Evolutionary conservation across 106 monocot species (phyloP), one percentile per base, ranked within the genome.

Genomic region (Acorus gramineus): DNA sequence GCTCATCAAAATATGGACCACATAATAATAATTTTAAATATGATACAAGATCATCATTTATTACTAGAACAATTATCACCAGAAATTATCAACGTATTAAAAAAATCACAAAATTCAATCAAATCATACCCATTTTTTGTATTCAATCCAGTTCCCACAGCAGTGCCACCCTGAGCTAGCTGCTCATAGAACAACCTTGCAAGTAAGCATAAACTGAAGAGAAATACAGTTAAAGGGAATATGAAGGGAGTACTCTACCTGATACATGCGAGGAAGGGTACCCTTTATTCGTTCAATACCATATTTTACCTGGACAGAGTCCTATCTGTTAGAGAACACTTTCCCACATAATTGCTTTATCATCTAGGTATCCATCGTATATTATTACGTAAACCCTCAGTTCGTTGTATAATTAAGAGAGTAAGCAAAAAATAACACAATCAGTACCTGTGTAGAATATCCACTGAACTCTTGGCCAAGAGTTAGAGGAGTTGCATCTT

Each of bases 91-190:
- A 28, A 28, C 0, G 28, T 28, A 28, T 28, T 28, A 47, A 47
- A 67, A 4, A 47, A 46, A 12, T 60, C 8, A 71, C 10, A 10
- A 60, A 60, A 50, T 3, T 11, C 14, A 58, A 69, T 14, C 12
- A 4, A 59, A 6, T 5, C 65, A 59, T 82, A 98, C 91, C 98
- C 98, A 53, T 88, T 98, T 74, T 89, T 92, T 55, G 98, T 73
- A 73, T 92, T 98, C 70, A 98, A 74, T 52, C 98, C 98, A 64
- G 98, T 98, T 64, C 92, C 98, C 44, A 98, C 98, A 60, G 98
- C 92, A 59, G 98, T 98, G 12, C 98, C 98, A 76, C 98, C 98
- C 85, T 98, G 98, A 53, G 98, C 98, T 70, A 98, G 92, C 98
- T 98, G 88, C 53, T 71, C 59, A 74, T 61, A 53, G 7, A 58